These are phyloP conservation scores for Hemileia vastatrix DNA, from an alignment of 1,284 basidiomycete species.

Conservation along the genomic window DNA sequence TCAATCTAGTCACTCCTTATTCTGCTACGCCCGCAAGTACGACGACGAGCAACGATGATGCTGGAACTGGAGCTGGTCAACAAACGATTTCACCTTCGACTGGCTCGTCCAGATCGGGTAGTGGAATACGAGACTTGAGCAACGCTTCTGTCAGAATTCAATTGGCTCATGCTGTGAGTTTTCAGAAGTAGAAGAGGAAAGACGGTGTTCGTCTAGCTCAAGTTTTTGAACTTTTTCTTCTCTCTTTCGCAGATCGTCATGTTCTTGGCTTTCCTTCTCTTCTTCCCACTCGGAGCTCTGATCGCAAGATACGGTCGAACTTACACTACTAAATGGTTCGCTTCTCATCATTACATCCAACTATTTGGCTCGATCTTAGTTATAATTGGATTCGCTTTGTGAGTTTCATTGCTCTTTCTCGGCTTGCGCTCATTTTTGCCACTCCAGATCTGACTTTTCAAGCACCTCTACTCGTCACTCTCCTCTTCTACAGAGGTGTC, in stretches of 20 bases:
- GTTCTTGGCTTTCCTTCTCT: conserved; percentile 52
- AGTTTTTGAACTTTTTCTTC: not conserved
- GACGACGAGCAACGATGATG: not conserved
- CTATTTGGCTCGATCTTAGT: conserved; percentile 50
- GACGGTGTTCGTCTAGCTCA: not conserved
- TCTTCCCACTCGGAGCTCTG: conserved; percentile 55
- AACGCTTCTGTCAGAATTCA: not conserved
- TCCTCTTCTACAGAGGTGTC: conserved; percentile 49
- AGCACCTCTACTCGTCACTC: conserved; percentile 49
- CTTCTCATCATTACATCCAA: conserved; percentile 51
- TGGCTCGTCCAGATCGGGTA: not conserved
- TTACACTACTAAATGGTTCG: conserved; percentile 54
- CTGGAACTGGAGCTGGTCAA: not conserved
- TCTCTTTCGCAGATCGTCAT: conserved; percentile 27
- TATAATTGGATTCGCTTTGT: conserved; percentile 52
- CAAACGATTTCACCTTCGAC: no score
- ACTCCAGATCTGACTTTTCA: conserved; percentile 48
- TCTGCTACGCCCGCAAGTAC: not conserved
- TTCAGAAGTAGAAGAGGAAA: not conserved
- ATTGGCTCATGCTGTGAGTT: not conserved
- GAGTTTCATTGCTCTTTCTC: conserved; percentile 39
- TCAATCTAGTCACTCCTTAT: not conserved
- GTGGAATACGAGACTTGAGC: not conserved
- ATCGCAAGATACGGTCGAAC: conserved; percentile 55
- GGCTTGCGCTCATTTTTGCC: conserved; percentile 49